phyloP scores from a whole-genome alignment of 306 rosid species.

The Glycine latifolia region DNA sequence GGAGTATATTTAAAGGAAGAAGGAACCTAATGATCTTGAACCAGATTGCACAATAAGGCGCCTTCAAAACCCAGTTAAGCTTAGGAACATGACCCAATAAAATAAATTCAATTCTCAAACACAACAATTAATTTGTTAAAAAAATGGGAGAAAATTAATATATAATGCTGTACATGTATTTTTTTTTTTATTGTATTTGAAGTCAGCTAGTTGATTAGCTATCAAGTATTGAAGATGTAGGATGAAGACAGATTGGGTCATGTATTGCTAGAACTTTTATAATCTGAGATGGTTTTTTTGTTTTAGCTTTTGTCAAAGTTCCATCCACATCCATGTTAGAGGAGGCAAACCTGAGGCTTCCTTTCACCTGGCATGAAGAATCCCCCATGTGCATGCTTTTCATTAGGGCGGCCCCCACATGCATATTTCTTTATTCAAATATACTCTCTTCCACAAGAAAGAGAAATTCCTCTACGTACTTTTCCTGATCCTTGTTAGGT shows the following conservation, averaged over 20 bases:
- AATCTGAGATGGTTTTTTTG: slow-evolving; percentile 19
- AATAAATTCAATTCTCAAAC: slow-evolving; percentile 1
- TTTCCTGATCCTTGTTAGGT: slow-evolving; percentile 23
- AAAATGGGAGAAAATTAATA: neutral
- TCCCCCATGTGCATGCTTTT: slow-evolving; percentile 54
- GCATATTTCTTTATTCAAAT: slow-evolving; percentile 37
- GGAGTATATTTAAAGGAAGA: slow-evolving; percentile 56
- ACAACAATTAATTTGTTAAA: slow-evolving; percentile 1
- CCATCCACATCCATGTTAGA: slow-evolving; percentile 42
- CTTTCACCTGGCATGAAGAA: slow-evolving; percentile 46
- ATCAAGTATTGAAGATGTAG: slow-evolving; percentile 40
- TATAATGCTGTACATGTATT: neutral
- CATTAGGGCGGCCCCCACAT: slow-evolving; percentile 36
- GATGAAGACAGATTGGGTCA: slow-evolving; percentile 52
- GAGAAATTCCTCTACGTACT: slow-evolving; percentile 15
- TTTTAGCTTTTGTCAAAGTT: slow-evolving; percentile 42
- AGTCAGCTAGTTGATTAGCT: slow-evolving; percentile 53
- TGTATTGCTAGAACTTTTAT: slow-evolving; percentile 31
- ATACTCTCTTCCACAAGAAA: slow-evolving; percentile 23
- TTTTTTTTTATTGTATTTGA: neutral
- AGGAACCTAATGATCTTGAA: slow-evolving; percentile 45
- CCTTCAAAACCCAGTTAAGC: slow-evolving; percentile 44
- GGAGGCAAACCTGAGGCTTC: slow-evolving; percentile 24
- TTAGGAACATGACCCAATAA: slow-evolving; percentile 26
- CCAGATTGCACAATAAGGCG: slow-evolving; percentile 38